Evolutionary conservation across 345 rosid species (phyloP).

Genomic region (Barbarea vulgaris): DNA sequence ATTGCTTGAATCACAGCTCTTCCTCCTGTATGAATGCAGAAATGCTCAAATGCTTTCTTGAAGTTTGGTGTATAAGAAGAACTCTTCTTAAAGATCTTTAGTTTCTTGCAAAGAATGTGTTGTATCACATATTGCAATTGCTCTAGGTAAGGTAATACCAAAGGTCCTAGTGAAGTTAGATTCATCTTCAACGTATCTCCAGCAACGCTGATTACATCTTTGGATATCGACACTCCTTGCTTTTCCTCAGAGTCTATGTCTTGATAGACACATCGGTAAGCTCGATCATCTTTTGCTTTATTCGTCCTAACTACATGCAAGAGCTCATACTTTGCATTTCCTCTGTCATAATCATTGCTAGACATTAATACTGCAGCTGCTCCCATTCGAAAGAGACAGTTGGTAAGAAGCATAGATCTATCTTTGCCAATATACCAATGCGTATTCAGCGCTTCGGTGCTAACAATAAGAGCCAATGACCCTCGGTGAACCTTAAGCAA

Average conservation of each 20-base stretch:
- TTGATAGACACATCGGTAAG: constrained; percentile 57
- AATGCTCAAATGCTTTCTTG: constrained; percentile 64
- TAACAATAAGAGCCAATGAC: constrained; percentile 56
- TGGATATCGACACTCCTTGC: constrained; percentile 53
- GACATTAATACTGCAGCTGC: constrained; percentile 62
- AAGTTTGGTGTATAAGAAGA: constrained; percentile 53
- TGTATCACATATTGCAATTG: constrained; percentile 42
- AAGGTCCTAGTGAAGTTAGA: constrained; percentile 52
- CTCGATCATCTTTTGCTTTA: constrained; percentile 50
- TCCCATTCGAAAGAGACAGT: constrained; percentile 76
- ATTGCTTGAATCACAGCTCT: constrained; percentile 58
- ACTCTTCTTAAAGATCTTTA: constrained; percentile 33
- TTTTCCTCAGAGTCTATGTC: constrained; percentile 56
- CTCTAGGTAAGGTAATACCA: constrained; percentile 55
- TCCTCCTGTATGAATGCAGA: constrained; percentile 69
- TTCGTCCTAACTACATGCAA: constrained; percentile 50
- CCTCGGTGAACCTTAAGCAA: constrained; percentile 52
- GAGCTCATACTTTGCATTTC: constrained; percentile 53
- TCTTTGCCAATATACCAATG: constrained; percentile 61
- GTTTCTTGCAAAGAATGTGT: constrained; percentile 41
- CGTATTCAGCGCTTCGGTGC: constrained; percentile 53
- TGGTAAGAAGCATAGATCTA: constrained; percentile 60
- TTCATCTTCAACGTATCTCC: constrained; percentile 54
- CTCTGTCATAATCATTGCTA: constrained; percentile 45
- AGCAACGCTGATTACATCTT: constrained; percentile 52